Conservation (phyloP, 352 stramenopile species). For the Pythium oligandrum region DNA sequence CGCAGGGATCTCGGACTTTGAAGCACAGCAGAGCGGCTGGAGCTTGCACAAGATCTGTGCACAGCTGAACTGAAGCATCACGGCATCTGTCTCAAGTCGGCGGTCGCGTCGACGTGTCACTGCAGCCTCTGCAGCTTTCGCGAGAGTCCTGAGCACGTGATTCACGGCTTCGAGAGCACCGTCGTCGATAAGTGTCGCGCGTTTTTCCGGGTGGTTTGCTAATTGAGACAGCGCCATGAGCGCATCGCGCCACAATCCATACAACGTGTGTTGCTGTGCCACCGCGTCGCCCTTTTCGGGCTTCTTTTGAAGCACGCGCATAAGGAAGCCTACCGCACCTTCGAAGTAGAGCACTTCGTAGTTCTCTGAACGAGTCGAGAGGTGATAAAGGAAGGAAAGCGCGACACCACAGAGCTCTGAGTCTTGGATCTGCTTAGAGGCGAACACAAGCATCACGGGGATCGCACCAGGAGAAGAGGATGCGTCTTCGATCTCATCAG, state of each 20-base stretch:
- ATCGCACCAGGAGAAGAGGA: constrained; percentile 33
- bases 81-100: constrained; percentile 35
- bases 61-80: constrained; percentile 47
- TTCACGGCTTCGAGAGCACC: constrained; percentile 60
- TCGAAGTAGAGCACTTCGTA: constrained; percentile 61
- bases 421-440: constrained; percentile 47
- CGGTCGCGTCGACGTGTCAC: constrained; percentile 36
- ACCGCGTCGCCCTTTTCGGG: too few relatives aligned
- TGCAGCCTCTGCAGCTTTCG: constrained; percentile 14
- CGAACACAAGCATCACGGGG: constrained; percentile 59
- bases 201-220: constrained; percentile 32
- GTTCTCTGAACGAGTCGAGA: constrained; percentile 64
- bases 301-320: constrained; percentile 44
- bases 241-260: constrained; percentile 45
- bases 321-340: constrained; percentile 46
- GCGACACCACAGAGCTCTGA: constrained; percentile 63
- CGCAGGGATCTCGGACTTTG: constrained; percentile 28
- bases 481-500: constrained; percentile 10
- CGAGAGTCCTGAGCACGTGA: constrained; percentile 34
- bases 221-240: constrained; percentile 58
- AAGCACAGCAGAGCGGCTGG: constrained; percentile 37
- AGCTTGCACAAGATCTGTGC: constrained; percentile 59
- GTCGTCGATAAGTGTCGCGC: constrained; percentile 43
- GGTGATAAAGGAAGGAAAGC: constrained; percentile 64
- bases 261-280: constrained; percentile 25